These are phyloP conservation scores for Botrytis squamosa DNA, from an alignment of 2,329 filamentous ascomycete species.

Conservation along the genomic window DNA sequence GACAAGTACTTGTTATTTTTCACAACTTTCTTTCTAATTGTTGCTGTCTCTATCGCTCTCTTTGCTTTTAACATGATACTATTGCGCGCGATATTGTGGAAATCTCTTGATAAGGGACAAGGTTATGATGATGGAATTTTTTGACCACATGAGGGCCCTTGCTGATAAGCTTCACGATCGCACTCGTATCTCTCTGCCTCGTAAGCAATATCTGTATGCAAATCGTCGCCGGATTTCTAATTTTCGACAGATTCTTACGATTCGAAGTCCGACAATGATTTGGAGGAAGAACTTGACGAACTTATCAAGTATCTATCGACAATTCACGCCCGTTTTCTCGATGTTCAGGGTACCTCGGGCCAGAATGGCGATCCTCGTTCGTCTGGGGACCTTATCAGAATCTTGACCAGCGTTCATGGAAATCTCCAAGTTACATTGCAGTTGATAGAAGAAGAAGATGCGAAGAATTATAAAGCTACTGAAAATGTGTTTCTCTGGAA, in stretches of 20 bases:
- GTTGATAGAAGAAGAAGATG: not conserved
- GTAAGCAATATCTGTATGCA: not conserved
- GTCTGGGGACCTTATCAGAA: not conserved
- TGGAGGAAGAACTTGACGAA: not conserved
- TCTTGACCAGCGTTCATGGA: not conserved
- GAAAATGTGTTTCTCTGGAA: not conserved
- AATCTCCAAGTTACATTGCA: not conserved
- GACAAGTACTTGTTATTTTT: not conserved
- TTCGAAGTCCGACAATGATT: not conserved
- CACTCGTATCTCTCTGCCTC: not conserved
- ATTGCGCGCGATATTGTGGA: constrained; percentile 2
- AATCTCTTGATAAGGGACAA: not conserved
- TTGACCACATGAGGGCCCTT: constrained; percentile 12
- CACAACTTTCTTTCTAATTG: too few relatives aligned
- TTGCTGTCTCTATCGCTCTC: not conserved
- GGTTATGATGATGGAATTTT: constrained; percentile 19
- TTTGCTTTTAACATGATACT: constrained; percentile 13
- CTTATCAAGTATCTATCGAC: constrained; percentile 3
- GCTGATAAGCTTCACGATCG: not conserved
- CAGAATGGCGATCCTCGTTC: not conserved
- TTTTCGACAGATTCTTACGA: not conserved
- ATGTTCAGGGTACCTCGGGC: not conserved
- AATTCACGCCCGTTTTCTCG: not conserved
- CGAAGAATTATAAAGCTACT: not conserved
- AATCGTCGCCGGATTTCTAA: not conserved